Evolutionary conservation across 768 basidiomycete species (phyloP).

Genomic region (Boletellus ananas): DNA sequence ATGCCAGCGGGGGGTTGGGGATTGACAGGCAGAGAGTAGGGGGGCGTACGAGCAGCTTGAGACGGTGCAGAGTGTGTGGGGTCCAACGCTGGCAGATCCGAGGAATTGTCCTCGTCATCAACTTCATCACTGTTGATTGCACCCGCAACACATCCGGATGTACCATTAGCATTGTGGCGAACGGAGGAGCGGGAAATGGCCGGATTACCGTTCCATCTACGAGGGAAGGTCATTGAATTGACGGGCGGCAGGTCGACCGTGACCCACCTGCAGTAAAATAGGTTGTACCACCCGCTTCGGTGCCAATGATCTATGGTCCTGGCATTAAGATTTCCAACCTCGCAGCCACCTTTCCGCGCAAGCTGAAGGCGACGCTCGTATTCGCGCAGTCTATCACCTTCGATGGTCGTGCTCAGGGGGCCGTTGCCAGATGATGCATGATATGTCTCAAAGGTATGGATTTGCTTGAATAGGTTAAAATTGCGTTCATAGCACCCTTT

Average conservation of each 20-base stretch:
- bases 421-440: slow-evolving; percentile 31
- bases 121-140: slow-evolving; percentile 41
- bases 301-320: slow-evolving; percentile 80
- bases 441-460: slow-evolving; percentile 65
- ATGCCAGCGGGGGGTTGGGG: slow-evolving; percentile 9
- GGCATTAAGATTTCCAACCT: slow-evolving; percentile 70
- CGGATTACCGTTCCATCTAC: slow-evolving; percentile 66
- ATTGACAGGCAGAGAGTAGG: slow-evolving; percentile 18
- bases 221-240: slow-evolving; percentile 5
- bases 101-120: slow-evolving; percentile 48
- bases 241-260: neutral
- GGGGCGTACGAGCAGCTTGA: slow-evolving; percentile 19
- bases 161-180: slow-evolving; percentile 33
- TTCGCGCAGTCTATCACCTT: slow-evolving; percentile 64
- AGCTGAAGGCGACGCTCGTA: slow-evolving; percentile 68
- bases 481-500: slow-evolving; percentile 86
- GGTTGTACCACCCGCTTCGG: slow-evolving; percentile 68
- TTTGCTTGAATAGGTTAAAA: slow-evolving; percentile 81
- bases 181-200: slow-evolving; percentile 49
- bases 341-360: slow-evolving; percentile 61
- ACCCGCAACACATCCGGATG: slow-evolving; percentile 25
- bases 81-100: slow-evolving; percentile 38
- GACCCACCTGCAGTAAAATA: slow-evolving; percentile 63
- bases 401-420: slow-evolving; percentile 42
- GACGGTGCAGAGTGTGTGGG: slow-evolving; percentile 29